Evolutionary conservation across 1,284 basidiomycete genomes (phyloP).

Genomic region (Boletus smithii): DNA sequence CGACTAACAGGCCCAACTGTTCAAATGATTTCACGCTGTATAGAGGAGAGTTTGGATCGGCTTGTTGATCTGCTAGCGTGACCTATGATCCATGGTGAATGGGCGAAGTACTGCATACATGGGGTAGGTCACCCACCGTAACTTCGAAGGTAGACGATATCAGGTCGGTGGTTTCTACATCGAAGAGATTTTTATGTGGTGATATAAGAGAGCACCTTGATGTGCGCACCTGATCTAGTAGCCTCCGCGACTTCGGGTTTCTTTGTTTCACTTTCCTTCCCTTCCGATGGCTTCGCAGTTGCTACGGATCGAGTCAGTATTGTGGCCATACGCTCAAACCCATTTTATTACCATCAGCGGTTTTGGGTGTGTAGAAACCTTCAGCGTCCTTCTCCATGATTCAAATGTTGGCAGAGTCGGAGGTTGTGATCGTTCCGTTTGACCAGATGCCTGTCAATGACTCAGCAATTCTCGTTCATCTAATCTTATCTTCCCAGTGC

Average conservation of each 20-base stretch:
- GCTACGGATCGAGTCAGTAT: conserved; percentile 18
- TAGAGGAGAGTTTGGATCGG: conserved; percentile 92
- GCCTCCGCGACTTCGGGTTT: conserved; percentile 24
- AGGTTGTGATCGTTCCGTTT: not conserved
- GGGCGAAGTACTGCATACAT: conserved; percentile 1
- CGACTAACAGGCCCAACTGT: conserved; percentile 82
- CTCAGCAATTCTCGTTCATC: conserved; percentile 24
- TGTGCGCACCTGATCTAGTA: conserved; percentile 24
- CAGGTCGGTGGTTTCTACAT: conserved; percentile 46
- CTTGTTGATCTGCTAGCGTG: conserved; percentile 95
- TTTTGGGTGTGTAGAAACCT: conserved; percentile 61
- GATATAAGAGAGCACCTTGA: not conserved
- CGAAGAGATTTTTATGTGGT: not conserved
- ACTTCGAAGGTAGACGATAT: conserved; percentile 75
- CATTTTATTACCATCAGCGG: conserved; percentile 24
- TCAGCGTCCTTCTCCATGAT: conserved; percentile 68
- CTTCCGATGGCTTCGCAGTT: conserved; percentile 22
- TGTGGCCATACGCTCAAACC: not conserved
- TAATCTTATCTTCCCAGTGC: conserved; percentile 25
- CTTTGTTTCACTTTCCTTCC: conserved; percentile 23
- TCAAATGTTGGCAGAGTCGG: conserved; percentile 9
- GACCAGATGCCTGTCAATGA: conserved; percentile 14
- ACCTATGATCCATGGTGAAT: conserved; percentile 54
- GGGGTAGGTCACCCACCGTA: conserved; percentile 44
- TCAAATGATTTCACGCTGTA: conserved; percentile 95